These are phyloP conservation scores for Colletotrichum tropicale DNA, from an alignment of 2,329 filamentous ascomycete species.

Conservation along the genomic window DNA sequence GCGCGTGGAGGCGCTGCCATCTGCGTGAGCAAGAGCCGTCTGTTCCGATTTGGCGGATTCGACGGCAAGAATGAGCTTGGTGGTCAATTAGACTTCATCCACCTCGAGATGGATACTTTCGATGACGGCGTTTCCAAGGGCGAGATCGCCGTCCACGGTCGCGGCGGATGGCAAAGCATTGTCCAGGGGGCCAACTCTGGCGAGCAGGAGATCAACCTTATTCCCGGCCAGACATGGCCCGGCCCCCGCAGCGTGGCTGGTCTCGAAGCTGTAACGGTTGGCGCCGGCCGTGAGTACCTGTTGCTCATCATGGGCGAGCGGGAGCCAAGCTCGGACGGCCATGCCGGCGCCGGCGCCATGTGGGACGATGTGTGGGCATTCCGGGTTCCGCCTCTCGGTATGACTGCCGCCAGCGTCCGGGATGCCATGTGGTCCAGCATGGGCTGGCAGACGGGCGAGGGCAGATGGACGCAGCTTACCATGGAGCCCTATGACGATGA, in stretches of 20 bases:
- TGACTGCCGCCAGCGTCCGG: constrained; percentile 59
- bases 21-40: constrained; percentile 62
- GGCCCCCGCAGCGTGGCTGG: constrained; percentile 57
- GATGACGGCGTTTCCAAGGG: constrained; percentile 52
- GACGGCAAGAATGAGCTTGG: constrained; percentile 74
- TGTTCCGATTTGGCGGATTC: constrained; percentile 84
- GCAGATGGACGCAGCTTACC: constrained; percentile 59
- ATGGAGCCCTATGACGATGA: constrained; percentile 54
- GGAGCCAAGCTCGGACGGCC: constrained; percentile 50
- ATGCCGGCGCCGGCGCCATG: constrained; percentile 58
- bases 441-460: constrained; percentile 59
- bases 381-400: constrained; percentile 60
- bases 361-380: constrained; percentile 69
- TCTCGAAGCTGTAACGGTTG: constrained; percentile 60
- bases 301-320: constrained; percentile 66
- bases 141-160: constrained; percentile 55
- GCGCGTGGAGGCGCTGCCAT: constrained; percentile 72
- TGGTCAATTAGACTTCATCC: constrained; percentile 71
- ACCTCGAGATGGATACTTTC: constrained; percentile 61
- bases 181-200: constrained; percentile 36
- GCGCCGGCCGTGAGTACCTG: constrained; percentile 66
- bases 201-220: constrained; percentile 38
- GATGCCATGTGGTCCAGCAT: constrained; percentile 59
- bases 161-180: constrained; percentile 60
- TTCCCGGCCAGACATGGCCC: constrained; percentile 49